Conservation (phyloP, 1,284 basidiomycete species). For the Pseudozyma flocculosa region DNA sequence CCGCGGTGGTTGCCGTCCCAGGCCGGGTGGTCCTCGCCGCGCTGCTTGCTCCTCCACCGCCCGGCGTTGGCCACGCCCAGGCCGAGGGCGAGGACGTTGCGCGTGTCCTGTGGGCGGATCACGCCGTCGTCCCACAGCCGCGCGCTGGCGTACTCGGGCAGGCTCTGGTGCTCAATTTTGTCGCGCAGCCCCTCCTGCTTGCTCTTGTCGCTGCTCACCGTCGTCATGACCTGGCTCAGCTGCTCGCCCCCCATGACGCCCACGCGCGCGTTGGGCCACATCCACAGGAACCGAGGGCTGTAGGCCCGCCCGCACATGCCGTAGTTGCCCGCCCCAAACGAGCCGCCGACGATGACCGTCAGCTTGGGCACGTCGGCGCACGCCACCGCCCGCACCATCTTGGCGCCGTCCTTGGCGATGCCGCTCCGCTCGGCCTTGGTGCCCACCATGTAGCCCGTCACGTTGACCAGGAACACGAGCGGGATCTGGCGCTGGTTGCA, state of each 20-base stretch:
- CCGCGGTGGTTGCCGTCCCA: constrained; percentile 50
- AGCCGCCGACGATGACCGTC: constrained; percentile 90
- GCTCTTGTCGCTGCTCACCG: constrained; percentile 65
- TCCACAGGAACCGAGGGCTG: constrained; percentile 90
- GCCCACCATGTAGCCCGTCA: constrained; percentile 88
- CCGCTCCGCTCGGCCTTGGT: constrained; percentile 91
- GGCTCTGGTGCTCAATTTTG: constrained; percentile 83
- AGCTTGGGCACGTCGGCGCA: constrained; percentile 91
- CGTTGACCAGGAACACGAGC: constrained; percentile 88
- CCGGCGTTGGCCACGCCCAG: constrained; percentile 68
- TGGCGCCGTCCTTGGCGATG: constrained; percentile 94
- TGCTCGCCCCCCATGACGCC: constrained; percentile 96
- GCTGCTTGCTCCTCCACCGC: constrained; percentile 39
- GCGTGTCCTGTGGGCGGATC: constrained; percentile 85
- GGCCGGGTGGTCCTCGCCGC: constrained; percentile 37
- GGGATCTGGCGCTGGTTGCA: constrained; percentile 89
- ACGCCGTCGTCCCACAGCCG: constrained; percentile 94
- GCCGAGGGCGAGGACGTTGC: constrained; percentile 80
- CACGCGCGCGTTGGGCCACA: constrained; percentile 96
- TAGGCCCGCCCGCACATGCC: constrained; percentile 64
- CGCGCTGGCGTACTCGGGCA: constrained; percentile 81
- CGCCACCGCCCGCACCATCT: constrained; percentile 95
- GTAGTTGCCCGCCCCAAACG: constrained; percentile 92
- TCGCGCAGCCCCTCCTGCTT: constrained; percentile 65
- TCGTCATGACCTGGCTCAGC: constrained; percentile 85